phyloP scores from a whole-genome alignment of 2,329 filamentous ascomycete genomes.

The Penicillium aurantiogriseum region DNA sequence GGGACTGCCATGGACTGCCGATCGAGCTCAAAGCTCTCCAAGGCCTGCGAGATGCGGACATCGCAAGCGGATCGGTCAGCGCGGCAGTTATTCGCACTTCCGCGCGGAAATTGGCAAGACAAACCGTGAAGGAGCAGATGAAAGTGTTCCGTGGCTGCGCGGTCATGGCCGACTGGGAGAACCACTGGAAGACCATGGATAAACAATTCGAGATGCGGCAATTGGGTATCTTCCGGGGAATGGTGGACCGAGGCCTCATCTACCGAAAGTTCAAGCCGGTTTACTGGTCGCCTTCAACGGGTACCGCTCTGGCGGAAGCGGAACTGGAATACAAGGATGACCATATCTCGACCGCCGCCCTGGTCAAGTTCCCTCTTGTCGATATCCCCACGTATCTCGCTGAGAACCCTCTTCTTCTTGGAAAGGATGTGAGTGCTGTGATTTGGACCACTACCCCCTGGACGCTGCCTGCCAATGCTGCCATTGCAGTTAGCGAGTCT shows the following conservation, averaged over 20 bases:
- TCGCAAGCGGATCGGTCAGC: slow-evolving; percentile 29
- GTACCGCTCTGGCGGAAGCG: slow-evolving; percentile 63
- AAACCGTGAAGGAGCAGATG: slow-evolving; percentile 60
- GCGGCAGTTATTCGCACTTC: slow-evolving; percentile 53
- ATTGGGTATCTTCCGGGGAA: slow-evolving; percentile 58
- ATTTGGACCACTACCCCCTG: slow-evolving; percentile 99
- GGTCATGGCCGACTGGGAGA: slow-evolving; percentile 65
- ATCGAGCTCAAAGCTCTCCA: slow-evolving; percentile 95
- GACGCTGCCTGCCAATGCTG: slow-evolving; percentile 91
- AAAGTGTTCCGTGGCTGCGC: slow-evolving; percentile 59
- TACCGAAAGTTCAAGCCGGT: slow-evolving; percentile 63
- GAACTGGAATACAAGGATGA: slow-evolving; percentile 65
- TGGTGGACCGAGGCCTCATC: slow-evolving; percentile 62
- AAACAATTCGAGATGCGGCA: slow-evolving; percentile 61
- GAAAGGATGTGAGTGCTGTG: slow-evolving; percentile 66
- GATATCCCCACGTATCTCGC: slow-evolving; percentile 47
- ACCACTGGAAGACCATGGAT: slow-evolving; percentile 63
- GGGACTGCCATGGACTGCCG: slow-evolving; percentile 96
- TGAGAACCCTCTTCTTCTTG: slow-evolving; percentile 41
- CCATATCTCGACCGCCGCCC: slow-evolving; percentile 59
- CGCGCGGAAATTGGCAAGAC: slow-evolving; percentile 55
- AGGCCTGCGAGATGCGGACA: slow-evolving; percentile 42
- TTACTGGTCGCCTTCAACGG: slow-evolving; percentile 65
- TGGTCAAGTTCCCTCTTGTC: slow-evolving; percentile 71
- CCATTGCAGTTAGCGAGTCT: slow-evolving; percentile 75